A percentile compares a stretch with the other conserved stretches of the same genome.
These are phyloP conservation scores for Phyllostachys edulis DNA, from an alignment of 176 grass and related monocot genomes.

Conservation along the genomic window DNA sequence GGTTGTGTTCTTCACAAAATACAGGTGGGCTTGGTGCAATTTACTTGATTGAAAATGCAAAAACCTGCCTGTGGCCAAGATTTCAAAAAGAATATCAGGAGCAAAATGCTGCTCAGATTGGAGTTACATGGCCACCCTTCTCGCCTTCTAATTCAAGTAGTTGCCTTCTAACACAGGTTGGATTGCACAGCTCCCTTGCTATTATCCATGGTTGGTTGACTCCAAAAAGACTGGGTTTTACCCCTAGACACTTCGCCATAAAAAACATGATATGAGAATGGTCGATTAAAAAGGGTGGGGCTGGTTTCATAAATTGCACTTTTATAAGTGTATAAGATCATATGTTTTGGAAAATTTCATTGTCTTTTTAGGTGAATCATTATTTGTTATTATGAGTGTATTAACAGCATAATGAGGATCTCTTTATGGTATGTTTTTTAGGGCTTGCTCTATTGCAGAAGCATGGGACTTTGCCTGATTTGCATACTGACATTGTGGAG, in stretches of 20 bases:
- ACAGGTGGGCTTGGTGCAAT: slow-evolving; percentile 2
- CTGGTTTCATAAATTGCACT: background rate
- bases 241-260: background rate
- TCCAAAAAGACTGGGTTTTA: background rate
- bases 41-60: slow-evolving; percentile 22
- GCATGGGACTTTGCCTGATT: slow-evolving; percentile 48
- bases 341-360: background rate
- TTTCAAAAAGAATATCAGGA: slow-evolving; percentile 9
- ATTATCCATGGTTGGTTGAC: slow-evolving; percentile 10
- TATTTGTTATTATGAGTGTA: background rate
- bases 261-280: background rate
- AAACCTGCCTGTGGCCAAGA: background rate
- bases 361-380: background rate
- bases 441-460: slow-evolving; percentile 93
- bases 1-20: slow-evolving; percentile 22
- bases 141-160: slow-evolving; percentile 2
- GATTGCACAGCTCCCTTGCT: background rate
- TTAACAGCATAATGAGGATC: slow-evolving; percentile 14
- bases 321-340: background rate
- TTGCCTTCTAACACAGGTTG: slow-evolving; percentile 2
- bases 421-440: slow-evolving; percentile 39
- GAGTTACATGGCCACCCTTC: background rate
- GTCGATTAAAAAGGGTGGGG: background rate
- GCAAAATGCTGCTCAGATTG: slow-evolving; percentile 3
- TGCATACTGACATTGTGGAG: slow-evolving; percentile 56